Evolutionary conservation across 2,329 filamentous ascomycete genomes (phyloP).

Genomic region (Zymoseptoria tritici): DNA sequence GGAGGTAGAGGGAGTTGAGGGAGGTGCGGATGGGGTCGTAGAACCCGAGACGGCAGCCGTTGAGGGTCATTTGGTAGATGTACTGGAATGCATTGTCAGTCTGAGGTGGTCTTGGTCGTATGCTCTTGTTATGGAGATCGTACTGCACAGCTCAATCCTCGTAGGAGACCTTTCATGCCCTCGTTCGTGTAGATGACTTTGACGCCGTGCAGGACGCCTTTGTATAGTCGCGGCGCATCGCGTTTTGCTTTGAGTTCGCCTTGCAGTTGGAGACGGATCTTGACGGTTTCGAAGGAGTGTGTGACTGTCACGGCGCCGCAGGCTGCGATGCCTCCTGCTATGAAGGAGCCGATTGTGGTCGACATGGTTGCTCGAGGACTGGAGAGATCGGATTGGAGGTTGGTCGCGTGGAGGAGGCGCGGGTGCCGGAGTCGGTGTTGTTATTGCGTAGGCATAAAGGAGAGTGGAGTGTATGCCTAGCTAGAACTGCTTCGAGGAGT

Average conservation of each 20-base stretch:
- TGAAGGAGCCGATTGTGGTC: slow-evolving; percentile 62
- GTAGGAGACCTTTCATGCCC: slow-evolving; percentile 74
- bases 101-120: background rate
- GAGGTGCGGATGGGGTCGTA: slow-evolving; percentile 85
- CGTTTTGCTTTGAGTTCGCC: slow-evolving; percentile 86
- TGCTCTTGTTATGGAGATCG: slow-evolving; percentile 11
- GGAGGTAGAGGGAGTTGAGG: slow-evolving; percentile 43
- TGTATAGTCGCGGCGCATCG: slow-evolving; percentile 80
- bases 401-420: background rate
- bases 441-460: background rate
- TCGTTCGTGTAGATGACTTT: slow-evolving; percentile 86
- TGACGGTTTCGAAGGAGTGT: slow-evolving; percentile 97
- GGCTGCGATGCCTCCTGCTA: slow-evolving; percentile 91
- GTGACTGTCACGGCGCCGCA: slow-evolving; percentile 96
- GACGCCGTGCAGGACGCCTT: slow-evolving; percentile 84
- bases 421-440: background rate
- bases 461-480: background rate
- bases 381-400: background rate
- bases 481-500: background rate
- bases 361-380: slow-evolving; percentile 31
- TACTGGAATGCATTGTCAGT: slow-evolving; percentile 48
- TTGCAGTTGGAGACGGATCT: slow-evolving; percentile 95
- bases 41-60: slow-evolving; percentile 92
- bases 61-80: slow-evolving; percentile 91
- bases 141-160: slow-evolving; percentile 78